phyloP scores from a whole-genome alignment of 306 rosid species.

The Lithocarpus polystachyus region DNA sequence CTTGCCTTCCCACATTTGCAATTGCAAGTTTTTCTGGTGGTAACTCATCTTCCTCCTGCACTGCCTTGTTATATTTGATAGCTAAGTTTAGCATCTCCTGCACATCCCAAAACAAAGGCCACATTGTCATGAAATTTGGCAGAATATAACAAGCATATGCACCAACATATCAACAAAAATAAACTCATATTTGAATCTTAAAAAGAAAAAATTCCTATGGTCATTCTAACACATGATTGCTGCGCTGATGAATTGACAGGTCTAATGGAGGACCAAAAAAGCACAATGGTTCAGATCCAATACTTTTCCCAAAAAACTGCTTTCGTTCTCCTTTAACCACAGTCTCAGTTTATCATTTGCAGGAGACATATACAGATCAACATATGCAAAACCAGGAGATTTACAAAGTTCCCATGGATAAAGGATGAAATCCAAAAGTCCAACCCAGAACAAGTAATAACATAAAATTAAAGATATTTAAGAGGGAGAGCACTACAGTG shows the following conservation, averaged over 20 bases:
- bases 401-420: neutral
- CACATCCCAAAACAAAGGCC: constrained; percentile 11
- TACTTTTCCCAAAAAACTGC: neutral
- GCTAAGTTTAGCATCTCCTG: constrained; percentile 90
- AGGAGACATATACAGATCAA: neutral
- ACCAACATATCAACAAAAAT: neutral
- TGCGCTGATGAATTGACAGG: neutral
- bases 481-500: no score
- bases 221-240: neutral
- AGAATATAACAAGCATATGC: neutral
- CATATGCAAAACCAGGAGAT: neutral
- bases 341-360: neutral
- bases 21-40: constrained; percentile 88
- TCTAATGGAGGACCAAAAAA: neutral
- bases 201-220: neutral
- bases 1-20: constrained; percentile 94
- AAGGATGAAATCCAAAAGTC: neutral
- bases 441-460: neutral
- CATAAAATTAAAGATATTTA: neutral
- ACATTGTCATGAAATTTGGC: neutral
- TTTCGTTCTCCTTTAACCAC: neutral
- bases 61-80: constrained; percentile 83
- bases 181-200: neutral
- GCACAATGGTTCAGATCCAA: neutral
- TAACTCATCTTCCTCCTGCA: constrained; percentile 93